phyloP scores from a whole-genome alignment of 306 rosid genomes.

The Styphnolobium japonicum region DNA sequence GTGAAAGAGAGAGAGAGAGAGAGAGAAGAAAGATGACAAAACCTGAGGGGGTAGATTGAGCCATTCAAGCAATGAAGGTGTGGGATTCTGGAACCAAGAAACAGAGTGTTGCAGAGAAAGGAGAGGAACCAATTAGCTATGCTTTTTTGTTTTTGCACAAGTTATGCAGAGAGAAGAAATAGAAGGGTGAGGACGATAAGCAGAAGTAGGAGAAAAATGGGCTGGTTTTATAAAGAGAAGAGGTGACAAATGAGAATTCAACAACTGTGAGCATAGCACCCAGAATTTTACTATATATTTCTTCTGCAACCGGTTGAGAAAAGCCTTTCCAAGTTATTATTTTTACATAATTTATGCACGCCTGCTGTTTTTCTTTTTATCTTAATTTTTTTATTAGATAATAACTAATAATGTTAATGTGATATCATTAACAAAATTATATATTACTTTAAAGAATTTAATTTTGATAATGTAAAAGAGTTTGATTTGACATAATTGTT shows the following conservation, averaged over 20 bases:
- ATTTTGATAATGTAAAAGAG: too few species aligned
- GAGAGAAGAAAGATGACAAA: slow-evolving; percentile 22
- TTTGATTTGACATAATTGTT: too few species aligned
- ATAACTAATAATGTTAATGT: too few species aligned
- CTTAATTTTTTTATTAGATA: too few species aligned
- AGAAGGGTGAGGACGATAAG: neutral
- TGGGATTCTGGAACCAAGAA: slow-evolving; percentile 10
- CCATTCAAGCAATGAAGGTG: slow-evolving; percentile 41
- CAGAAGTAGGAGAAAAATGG: slow-evolving; percentile 36
- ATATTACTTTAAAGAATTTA: too few species aligned
- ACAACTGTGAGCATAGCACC: neutral
- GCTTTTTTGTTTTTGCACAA: neutral
- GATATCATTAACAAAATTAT: too few species aligned
- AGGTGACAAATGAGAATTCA: slow-evolving; percentile 3
- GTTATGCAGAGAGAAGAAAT: neutral
- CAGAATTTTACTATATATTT: neutral
- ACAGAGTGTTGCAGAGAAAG: slow-evolving; percentile 37
- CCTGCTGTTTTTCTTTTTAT: neutral
- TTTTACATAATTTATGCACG: neutral
- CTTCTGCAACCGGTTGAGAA: neutral
- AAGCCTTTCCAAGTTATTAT: neutral
- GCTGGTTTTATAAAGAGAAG: slow-evolving; percentile 2
- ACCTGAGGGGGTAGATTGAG: slow-evolving; percentile 54
- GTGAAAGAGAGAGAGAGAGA: neutral
- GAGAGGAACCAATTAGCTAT: neutral